These are phyloP conservation scores for Candolleomyces aberdarensis DNA, from an alignment of 768 basidiomycete species.

Conservation along the genomic window DNA sequence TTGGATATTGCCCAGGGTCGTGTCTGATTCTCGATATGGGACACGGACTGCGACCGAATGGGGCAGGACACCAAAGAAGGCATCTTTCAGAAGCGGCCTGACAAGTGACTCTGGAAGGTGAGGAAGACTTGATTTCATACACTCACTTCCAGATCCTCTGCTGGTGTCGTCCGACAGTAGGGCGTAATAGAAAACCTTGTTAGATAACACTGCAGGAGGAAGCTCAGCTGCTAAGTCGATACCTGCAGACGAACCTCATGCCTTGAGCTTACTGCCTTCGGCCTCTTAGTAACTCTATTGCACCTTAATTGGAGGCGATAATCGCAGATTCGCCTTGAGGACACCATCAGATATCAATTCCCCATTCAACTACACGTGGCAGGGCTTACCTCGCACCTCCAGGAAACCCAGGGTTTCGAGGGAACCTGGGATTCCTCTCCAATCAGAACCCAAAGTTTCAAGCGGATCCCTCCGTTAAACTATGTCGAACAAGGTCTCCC, in stretches of 20 bases:
- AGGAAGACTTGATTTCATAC: constrained; percentile 8
- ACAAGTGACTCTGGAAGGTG: constrained; percentile 8
- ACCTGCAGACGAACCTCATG: background rate
- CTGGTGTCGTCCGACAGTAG: constrained; percentile 5
- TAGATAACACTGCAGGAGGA: constrained; percentile 1
- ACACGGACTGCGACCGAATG: constrained; percentile 6
- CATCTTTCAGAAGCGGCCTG: background rate
- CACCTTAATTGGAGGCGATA: background rate
- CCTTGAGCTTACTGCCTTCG: constrained; percentile 3
- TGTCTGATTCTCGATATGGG: constrained; percentile 15
- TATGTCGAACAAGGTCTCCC: background rate
- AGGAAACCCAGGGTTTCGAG: background rate
- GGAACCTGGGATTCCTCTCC: background rate
- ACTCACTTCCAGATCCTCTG: constrained; percentile 11
- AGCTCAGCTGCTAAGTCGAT: constrained; percentile 3
- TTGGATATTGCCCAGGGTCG: constrained; percentile 18
- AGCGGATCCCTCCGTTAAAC: background rate
- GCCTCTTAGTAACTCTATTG: constrained; percentile 1
- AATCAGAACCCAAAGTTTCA: background rate
- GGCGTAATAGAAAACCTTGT: constrained; percentile 11
- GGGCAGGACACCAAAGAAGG: background rate
- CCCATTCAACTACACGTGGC: background rate
- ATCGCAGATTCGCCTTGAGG: constrained; percentile 5
- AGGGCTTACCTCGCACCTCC: background rate
- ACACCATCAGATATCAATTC: background rate